phyloP scores from a whole-genome alignment of 768 basidiomycete species.

The Mycena venus region DNA sequence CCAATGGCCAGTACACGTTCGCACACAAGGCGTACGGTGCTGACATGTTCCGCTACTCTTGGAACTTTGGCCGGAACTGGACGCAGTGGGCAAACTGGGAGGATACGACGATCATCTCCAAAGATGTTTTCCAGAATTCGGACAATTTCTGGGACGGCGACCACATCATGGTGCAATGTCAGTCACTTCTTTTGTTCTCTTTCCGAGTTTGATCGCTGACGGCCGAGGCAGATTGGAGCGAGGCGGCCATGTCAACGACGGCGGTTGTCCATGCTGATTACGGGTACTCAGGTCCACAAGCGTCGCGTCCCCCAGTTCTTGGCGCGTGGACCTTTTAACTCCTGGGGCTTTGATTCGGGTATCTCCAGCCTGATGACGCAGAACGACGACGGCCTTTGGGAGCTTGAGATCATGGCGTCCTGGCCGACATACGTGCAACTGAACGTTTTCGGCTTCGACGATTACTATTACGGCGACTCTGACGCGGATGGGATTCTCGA shows the following conservation, averaged over 20 bases:
- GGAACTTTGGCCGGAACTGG: slow-evolving; percentile 91
- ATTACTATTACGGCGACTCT: slow-evolving; percentile 93
- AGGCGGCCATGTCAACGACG: slow-evolving; percentile 69
- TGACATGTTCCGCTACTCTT: slow-evolving; percentile 88
- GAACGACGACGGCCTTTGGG: slow-evolving; percentile 78
- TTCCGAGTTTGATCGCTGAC: background rate
- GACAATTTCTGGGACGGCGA: slow-evolving; percentile 82
- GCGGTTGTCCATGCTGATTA: slow-evolving; percentile 85
- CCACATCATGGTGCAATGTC: slow-evolving; percentile 92
- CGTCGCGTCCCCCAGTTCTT: slow-evolving; percentile 91
- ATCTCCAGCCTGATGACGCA: slow-evolving; percentile 78
- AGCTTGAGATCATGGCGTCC: slow-evolving; percentile 87
- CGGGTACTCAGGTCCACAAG: slow-evolving; percentile 62
- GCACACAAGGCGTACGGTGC: slow-evolving; percentile 89
- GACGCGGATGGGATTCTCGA: slow-evolving; percentile 92
- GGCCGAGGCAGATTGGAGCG: slow-evolving; percentile 78
- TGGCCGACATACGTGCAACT: slow-evolving; percentile 94
- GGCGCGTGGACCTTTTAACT: slow-evolving; percentile 90
- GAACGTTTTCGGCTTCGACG: slow-evolving; percentile 92
- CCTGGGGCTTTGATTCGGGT: slow-evolving; percentile 93
- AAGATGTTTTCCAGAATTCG: slow-evolving; percentile 64
- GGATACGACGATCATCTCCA: slow-evolving; percentile 73
- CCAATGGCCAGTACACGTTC: slow-evolving; percentile 78
- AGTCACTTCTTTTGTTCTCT: slow-evolving; percentile 41
- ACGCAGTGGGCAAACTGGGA: slow-evolving; percentile 86